Evolutionary conservation across 176 grass and related monocot species (phyloP), one percentile per base, ranked within the genome.

Genomic region (Stipa capillata): DNA sequence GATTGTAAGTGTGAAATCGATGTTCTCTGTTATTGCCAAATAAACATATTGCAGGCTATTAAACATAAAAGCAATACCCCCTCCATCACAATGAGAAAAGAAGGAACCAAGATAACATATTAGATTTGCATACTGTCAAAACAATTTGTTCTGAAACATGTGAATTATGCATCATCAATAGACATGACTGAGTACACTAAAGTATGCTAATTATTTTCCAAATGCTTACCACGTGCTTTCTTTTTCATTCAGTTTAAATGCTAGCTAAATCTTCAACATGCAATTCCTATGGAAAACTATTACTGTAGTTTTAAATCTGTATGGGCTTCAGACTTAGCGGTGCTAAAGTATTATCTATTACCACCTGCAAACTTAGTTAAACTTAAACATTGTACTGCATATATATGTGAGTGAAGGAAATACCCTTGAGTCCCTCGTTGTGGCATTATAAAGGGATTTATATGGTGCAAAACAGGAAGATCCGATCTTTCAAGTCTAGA

Each of bases 1-100:
- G 75, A 91, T 75, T 60, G 93, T 87, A 79, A 92, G 92, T 91
- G 29, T 59, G 55, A 68, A n/a, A 41, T 69, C 4, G 31, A 32
- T 54, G 5, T 52, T 18, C 15, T 73, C 18, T n/a, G 15, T 66
- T 44, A 12, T 47, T 35, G 9, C 7, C 4, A 73, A 57, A 35
- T 75, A 6, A 2, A 34, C 7, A 69, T 39, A 44, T n/a, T 61
- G 9, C 3, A 51, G 34, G 12, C 10, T 70, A 68, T 33, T 69
- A 4, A 69, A 34, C 3, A 75, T 14, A 33, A 12, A 13, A 9
- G 4, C 34, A 57, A 34, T 56, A 1, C 24, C n/a, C 11, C n/a
- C 51, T 54, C 11, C 51, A 54, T 23, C n/a, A 54, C 9, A 54
- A 54, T 54, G n/a, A 54, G 8, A 54, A 20, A 54, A 52, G 20